Percentiles rank a stretch among this genome's conserved stretches.
phyloP scores from a whole-genome alignment of 78 protist species.

The Dictyostelium citrinum region DNA sequence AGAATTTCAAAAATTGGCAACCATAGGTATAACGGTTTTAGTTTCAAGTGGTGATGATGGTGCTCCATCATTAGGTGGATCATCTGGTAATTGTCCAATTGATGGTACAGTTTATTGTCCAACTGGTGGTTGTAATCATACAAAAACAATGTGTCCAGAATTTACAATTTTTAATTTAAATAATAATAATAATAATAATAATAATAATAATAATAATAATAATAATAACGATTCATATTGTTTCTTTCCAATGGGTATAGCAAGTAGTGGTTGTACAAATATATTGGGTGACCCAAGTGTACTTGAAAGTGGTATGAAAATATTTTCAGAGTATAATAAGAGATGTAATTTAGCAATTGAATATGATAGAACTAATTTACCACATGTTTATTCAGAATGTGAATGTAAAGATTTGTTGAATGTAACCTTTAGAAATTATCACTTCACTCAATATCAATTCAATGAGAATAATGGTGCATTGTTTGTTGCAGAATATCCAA shows the following conservation, averaged over 20 bases:
- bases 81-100: conserved; percentile 76
- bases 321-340: background rate
- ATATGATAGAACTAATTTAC: background rate
- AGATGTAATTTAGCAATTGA: conserved; percentile 8
- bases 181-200: too few species aligned
- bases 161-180: conserved; percentile 5
- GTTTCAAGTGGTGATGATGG: conserved; percentile 87
- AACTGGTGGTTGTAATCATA: conserved; percentile 68
- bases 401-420: background rate
- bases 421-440: background rate
- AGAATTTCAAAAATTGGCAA: conserved; percentile 78
- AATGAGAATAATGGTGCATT: conserved; percentile 44
- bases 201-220: too few species aligned
- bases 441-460: conserved; percentile 28
- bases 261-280: conserved; percentile 1
- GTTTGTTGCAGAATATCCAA: conserved; percentile 70
- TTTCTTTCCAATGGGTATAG: conserved; percentile 78
- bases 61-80: conserved; percentile 39
- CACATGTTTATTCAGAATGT: conserved; percentile 57
- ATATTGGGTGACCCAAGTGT: background rate
- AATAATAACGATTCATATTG: background rate
- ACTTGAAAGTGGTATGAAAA: background rate
- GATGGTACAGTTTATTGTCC: conserved; percentile 58
- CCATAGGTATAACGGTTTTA: conserved; percentile 74
- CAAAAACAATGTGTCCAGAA: conserved; percentile 19